A percentile compares a stretch with the other conserved stretches of the same genome.
phyloP scores from a whole-genome alignment of 2,329 filamentous ascomycete species.

The Scedosporium boydii region DNA sequence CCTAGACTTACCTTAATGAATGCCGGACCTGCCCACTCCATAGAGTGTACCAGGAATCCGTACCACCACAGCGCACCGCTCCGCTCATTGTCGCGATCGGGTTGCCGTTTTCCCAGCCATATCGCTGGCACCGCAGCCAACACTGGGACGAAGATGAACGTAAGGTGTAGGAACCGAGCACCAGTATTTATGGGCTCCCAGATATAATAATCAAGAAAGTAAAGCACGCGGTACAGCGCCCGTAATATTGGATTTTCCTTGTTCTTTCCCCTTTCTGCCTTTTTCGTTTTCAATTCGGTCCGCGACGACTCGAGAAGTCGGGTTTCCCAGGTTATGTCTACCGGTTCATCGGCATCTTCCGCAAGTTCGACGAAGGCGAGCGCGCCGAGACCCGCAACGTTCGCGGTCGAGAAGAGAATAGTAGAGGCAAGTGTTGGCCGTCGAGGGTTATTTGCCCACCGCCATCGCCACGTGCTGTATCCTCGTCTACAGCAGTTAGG shows the following conservation, averaged over 20 bases:
- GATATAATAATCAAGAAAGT: slow-evolving; percentile 63
- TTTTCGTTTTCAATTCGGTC: neutral
- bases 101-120: slow-evolving; percentile 62
- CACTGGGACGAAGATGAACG: slow-evolving; percentile 85
- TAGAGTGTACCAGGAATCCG: slow-evolving; percentile 70
- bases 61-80: slow-evolving; percentile 92
- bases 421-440: neutral
- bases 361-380: slow-evolving; percentile 3
- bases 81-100: slow-evolving; percentile 62
- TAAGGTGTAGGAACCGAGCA: slow-evolving; percentile 76
- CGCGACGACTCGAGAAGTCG: slow-evolving; percentile 4
- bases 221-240: slow-evolving; percentile 30
- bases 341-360: neutral
- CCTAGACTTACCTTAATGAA: slow-evolving; percentile 75
- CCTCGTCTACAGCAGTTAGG: neutral
- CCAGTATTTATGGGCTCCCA: slow-evolving; percentile 82
- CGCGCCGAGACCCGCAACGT: neutral
- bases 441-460: neutral
- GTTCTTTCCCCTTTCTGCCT: neutral
- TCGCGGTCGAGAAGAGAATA: neutral
- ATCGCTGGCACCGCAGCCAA: slow-evolving; percentile 69
- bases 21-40: slow-evolving; percentile 89
- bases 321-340: slow-evolving; percentile 1
- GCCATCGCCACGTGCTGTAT: neutral
- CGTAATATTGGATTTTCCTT: neutral